Base-by-base conservation (phyloP, 208 protist species). In the Leishmania lainsoni region DNA sequence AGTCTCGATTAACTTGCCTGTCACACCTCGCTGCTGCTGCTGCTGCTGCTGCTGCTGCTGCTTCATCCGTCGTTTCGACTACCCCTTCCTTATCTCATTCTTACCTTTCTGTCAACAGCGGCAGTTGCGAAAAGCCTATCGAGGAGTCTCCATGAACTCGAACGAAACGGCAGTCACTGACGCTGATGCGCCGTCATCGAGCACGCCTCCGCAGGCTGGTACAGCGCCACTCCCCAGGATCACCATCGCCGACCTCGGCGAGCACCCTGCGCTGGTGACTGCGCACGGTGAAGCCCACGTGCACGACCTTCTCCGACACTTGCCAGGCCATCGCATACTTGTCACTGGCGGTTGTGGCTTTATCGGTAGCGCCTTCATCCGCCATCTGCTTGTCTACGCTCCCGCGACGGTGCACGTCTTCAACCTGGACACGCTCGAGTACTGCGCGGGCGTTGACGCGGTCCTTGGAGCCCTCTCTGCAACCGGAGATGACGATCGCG, bases 371-470 rank as follows among this genome's bases (percentile, higher is more conserved):
- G 90, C 97, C 78, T 91, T 97, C 45, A 89, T 97, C 63, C 89
- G 86, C 48, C 81, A 92, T 68, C 88, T 95, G 20, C 81, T 98
- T 32, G 69, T 52, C 56, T 76, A 79, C 35, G 79, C 86, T 26
- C 97, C 98, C 77, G 81, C 91, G 0, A 78, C 94, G 3, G 79
- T 89, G 76, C 83, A 90, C 48, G 85, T 98, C 16, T 89, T 96
- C 72, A 93, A 91, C 79, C 65, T 98, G 10, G 98, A 99, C 88
- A 97, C 89, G 81, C 58, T 99, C 54, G 93, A 98, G 81, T 99
- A 99, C 85, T 98, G 97, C 80, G 85, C 95, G 9, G 56, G 81
- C 20, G 68, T 71, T 0, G 74, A 78, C 14, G 32, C 61, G 61
- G 26, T 75, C 3, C 48, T 83, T n/a, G 29, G 35, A 26, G 1